These are phyloP conservation scores for Austropuccinia psidii DNA, from an alignment of 1,284 basidiomycete genomes.

Conservation along the genomic window DNA sequence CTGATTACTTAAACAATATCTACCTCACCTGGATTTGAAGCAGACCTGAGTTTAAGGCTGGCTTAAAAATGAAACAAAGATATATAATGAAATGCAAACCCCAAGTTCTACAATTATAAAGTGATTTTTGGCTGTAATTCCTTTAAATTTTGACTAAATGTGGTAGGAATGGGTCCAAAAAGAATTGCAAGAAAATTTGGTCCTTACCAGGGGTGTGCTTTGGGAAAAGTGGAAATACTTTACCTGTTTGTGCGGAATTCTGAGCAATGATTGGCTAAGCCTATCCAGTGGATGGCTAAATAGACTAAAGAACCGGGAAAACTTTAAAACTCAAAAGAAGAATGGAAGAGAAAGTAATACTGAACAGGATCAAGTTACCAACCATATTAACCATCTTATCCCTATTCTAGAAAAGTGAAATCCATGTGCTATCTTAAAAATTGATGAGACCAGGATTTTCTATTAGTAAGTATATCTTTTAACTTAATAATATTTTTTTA, in stretches of 20 bases:
- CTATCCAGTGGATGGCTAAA: conserved; percentile 14
- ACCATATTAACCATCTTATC: neutral
- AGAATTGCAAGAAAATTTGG: neutral
- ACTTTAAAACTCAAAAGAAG: neutral
- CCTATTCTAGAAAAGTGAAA: neutral
- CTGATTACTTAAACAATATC: conserved; percentile 24
- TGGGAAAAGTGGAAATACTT: conserved; percentile 20
- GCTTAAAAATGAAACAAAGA: conserved; percentile 22
- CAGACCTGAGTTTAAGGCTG: conserved; percentile 24
- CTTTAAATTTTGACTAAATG: neutral
- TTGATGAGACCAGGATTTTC: conserved; percentile 1
- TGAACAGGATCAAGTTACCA: neutral
- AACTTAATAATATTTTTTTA: neutral
- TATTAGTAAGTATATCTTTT: neutral
- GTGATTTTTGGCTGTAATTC: neutral
- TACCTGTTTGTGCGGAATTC: neutral
- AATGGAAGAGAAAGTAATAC: neutral
- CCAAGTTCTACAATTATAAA: conserved; percentile 3
- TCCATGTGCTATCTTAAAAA: neutral
- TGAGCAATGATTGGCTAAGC: neutral
- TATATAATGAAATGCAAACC: neutral
- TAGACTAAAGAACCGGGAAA: conserved; percentile 1
- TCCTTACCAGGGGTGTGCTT: neutral
- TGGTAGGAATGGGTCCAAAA: conserved; percentile 3
- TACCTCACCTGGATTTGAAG: conserved; percentile 22